phyloP scores from a whole-genome alignment of 2,329 filamentous ascomycete species.

The Exophiala xenobiotica region DNA sequence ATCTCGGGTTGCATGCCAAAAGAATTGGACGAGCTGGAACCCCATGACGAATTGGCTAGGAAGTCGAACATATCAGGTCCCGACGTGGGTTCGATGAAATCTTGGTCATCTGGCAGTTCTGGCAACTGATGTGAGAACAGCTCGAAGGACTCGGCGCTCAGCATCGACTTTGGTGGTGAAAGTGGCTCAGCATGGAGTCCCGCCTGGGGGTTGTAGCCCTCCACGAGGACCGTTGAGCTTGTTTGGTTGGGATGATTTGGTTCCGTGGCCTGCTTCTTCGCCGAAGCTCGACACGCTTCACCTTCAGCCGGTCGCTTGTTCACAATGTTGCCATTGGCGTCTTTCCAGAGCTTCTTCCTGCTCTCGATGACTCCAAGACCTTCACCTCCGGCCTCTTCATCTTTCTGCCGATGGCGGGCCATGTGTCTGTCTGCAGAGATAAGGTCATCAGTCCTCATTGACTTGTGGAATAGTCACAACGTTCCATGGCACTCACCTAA shows the following conservation, averaged over 20 bases:
- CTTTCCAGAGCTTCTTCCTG: slow-evolving; percentile 51
- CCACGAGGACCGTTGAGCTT: background rate
- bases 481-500: slow-evolving; percentile 45
- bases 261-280: slow-evolving; percentile 6
- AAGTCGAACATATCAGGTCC: slow-evolving; percentile 23
- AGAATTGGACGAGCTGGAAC: slow-evolving; percentile 2
- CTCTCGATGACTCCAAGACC: slow-evolving; percentile 50
- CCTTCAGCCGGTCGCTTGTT: slow-evolving; percentile 35
- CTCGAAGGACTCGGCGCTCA: slow-evolving; percentile 8
- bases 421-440: slow-evolving; percentile 56
- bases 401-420: slow-evolving; percentile 51
- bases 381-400: slow-evolving; percentile 51
- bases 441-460: slow-evolving; percentile 25
- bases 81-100: slow-evolving; percentile 8
- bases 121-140: slow-evolving; percentile 10
- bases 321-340: slow-evolving; percentile 49
- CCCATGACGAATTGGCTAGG: slow-evolving; percentile 24
- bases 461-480: slow-evolving; percentile 2
- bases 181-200: slow-evolving; percentile 9
- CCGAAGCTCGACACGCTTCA: background rate
- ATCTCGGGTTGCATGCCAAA: slow-evolving; percentile 7
- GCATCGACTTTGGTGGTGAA: slow-evolving; percentile 17
- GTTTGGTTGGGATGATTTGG: background rate
- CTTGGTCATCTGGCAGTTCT: slow-evolving; percentile 4
- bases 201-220: background rate